Evolutionary conservation across 495 filamentous ascomycete genomes (phyloP).

Genomic region (Xylaria telfairii): DNA sequence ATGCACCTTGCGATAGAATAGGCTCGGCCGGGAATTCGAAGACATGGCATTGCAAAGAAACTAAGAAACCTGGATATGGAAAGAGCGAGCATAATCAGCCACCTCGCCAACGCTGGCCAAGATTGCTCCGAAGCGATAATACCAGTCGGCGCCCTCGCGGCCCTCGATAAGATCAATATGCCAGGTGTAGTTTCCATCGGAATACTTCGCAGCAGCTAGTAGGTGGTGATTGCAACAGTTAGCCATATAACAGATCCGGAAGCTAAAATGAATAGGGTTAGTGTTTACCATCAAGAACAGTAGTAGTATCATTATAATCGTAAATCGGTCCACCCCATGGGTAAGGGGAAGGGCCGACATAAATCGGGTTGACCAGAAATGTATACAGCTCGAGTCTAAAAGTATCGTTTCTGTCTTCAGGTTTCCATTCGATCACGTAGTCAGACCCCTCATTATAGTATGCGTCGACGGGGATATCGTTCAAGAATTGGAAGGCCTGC

Average conservation of each 20-base stretch:
- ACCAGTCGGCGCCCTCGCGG: constrained; percentile 7
- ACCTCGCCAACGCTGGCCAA: constrained; percentile 14
- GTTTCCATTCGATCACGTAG: not conserved
- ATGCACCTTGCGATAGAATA: not conserved
- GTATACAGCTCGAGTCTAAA: constrained; percentile 15
- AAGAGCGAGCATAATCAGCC: constrained; percentile 14
- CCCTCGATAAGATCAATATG: constrained; percentile 10
- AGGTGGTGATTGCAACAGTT: not conserved
- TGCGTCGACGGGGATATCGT: constrained; percentile 17
- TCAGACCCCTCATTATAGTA: constrained; percentile 1
- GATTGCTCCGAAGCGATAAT: constrained; percentile 7
- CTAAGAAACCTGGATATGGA: constrained; percentile 5
- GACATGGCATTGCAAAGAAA: not conserved
- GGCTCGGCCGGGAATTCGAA: not conserved
- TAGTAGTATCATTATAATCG: constrained; percentile 15
- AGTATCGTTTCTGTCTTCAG: not conserved
- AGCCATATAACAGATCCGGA: not conserved
- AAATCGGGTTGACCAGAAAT: constrained; percentile 6
- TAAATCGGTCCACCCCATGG: constrained; percentile 1
- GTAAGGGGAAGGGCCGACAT: not conserved
- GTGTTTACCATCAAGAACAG: constrained; percentile 12
- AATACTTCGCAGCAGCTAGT: constrained; percentile 15
- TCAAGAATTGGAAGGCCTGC: constrained; percentile 14
- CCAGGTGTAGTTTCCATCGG: constrained; percentile 9
- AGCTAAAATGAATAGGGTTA: not conserved